A percentile compares a stretch with the other conserved stretches of the same genome.
Evolutionary conservation across 371 early-diverging fungal genomes (phyloP).

Genomic region (Mortierella sp.): DNA sequence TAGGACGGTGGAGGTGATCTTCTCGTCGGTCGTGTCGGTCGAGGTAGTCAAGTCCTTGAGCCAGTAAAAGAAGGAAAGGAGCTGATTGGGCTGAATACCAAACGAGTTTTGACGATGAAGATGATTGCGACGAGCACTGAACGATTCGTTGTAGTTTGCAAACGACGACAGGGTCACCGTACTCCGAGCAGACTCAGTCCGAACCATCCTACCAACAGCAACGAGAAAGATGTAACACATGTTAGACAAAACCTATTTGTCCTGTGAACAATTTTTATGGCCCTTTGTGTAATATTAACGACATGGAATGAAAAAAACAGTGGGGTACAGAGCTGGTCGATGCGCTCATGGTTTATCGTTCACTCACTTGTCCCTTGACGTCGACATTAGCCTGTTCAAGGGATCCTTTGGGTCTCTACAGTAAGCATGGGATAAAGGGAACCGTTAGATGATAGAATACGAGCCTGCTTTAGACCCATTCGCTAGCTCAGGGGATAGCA

Average conservation of each 20-base stretch:
- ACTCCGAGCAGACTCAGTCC: constrained; percentile 36
- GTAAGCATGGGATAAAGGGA: background rate
- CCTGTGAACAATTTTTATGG: background rate
- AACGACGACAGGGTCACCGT: constrained; percentile 25
- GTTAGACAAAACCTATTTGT: background rate
- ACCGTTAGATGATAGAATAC: background rate
- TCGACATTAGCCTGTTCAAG: background rate
- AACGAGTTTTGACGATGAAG: constrained; percentile 49
- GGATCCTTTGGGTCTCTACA: constrained; percentile 5
- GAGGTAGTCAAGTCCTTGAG: constrained; percentile 34
- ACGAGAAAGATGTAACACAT: background rate
- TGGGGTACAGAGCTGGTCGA: constrained; percentile 9
- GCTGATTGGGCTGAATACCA: constrained; percentile 30
- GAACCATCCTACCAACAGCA: constrained; percentile 18
- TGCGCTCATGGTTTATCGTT: constrained; percentile 8
- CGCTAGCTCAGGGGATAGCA: background rate
- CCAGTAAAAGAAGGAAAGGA: constrained; percentile 18
- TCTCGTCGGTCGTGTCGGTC: constrained; percentile 50
- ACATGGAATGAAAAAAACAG: background rate
- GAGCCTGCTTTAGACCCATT: background rate
- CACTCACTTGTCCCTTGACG: constrained; percentile 2
- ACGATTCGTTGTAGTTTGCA: constrained; percentile 23
- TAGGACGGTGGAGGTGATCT: constrained; percentile 41
- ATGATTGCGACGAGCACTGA: constrained; percentile 51
- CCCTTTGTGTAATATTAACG: constrained; percentile 1